These are phyloP conservation scores for Saccharomycopsis selenospora DNA, from an alignment of 805 yeast genomes.

Conservation along the genomic window DNA sequence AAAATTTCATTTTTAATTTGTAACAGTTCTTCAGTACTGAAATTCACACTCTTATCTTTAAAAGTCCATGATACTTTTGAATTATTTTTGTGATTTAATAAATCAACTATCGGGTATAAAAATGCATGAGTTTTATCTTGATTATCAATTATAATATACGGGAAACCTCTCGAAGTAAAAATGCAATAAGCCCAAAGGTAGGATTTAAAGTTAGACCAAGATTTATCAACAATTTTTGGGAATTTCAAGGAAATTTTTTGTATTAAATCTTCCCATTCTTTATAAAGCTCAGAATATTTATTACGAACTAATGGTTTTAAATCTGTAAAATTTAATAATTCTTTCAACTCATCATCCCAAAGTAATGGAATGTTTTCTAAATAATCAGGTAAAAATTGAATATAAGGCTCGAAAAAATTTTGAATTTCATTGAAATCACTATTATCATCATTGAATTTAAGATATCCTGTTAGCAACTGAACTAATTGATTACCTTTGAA, in stretches of 20 bases:
- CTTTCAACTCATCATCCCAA: constrained; percentile 50
- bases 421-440: constrained; percentile 19
- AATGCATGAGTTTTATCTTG: constrained; percentile 41
- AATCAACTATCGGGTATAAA: constrained; percentile 70
- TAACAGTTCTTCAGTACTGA: constrained; percentile 7
- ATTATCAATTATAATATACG: constrained; percentile 49
- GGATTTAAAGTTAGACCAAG: constrained; percentile 60
- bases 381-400: constrained; percentile 41
- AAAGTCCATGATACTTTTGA: constrained; percentile 59
- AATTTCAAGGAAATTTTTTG: constrained; percentile 7
- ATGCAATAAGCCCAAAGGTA: constrained; percentile 73
- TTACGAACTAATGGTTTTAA: constrained; percentile 44
- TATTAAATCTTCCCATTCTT: constrained; percentile 47
- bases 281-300: constrained; percentile 38
- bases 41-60: constrained; percentile 22
- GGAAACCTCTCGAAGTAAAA: constrained; percentile 75
- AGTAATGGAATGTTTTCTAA: constrained; percentile 53
- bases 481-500: constrained; percentile 29
- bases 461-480: constrained; percentile 35
- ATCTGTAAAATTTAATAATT: constrained; percentile 59
- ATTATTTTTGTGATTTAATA: constrained; percentile 63
- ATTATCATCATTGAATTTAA: constrained; percentile 32
- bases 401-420: constrained; percentile 35
- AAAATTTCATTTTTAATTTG: constrained; percentile 44
- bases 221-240: constrained; percentile 24